Evolutionary conservation across 2,329 filamentous ascomycete genomes (phyloP).

Genomic region (Paraphoma chrysanthemicola): DNA sequence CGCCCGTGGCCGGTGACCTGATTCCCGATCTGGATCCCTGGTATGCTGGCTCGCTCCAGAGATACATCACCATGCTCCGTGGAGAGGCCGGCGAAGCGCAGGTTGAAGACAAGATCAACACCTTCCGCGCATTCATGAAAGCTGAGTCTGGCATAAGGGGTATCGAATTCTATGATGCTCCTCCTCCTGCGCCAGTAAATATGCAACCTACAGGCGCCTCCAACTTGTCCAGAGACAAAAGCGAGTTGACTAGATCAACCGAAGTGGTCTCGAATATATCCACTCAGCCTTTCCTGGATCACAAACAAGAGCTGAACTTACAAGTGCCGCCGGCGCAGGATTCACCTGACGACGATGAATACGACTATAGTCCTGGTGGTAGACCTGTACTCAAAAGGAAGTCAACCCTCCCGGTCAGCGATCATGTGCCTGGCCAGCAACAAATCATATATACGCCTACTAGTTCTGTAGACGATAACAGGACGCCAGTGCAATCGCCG

Average conservation of each 20-base stretch:
- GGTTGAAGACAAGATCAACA: conserved; percentile 61
- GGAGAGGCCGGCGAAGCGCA: conserved; percentile 55
- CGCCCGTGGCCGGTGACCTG: conserved; percentile 38
- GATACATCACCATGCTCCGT: conserved; percentile 62
- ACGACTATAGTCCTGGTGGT: conserved; percentile 61
- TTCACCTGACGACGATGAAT: conserved; percentile 24
- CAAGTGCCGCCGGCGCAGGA: conserved; percentile 14
- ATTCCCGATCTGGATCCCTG: conserved; percentile 64
- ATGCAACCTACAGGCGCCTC: neutral
- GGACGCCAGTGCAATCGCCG: conserved; percentile 40
- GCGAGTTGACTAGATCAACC: neutral
- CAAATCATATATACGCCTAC: conserved; percentile 44
- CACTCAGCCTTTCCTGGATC: neutral
- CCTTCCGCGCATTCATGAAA: conserved; percentile 59
- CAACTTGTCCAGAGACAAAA: neutral
- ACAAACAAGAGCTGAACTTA: conserved; percentile 8
- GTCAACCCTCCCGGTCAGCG: conserved; percentile 19
- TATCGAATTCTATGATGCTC: conserved; percentile 51
- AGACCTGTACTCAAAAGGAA: conserved; percentile 53
- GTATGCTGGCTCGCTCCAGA: conserved; percentile 62
- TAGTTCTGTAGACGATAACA: conserved; percentile 43
- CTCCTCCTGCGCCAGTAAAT: conserved; percentile 18
- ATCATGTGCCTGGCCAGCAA: conserved; percentile 18
- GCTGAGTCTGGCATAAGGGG: conserved; percentile 46
- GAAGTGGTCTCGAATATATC: neutral